These are phyloP conservation scores for Phalaenopsis equestris DNA, from an alignment of 106 monocot genomes.

Conservation along the genomic window DNA sequence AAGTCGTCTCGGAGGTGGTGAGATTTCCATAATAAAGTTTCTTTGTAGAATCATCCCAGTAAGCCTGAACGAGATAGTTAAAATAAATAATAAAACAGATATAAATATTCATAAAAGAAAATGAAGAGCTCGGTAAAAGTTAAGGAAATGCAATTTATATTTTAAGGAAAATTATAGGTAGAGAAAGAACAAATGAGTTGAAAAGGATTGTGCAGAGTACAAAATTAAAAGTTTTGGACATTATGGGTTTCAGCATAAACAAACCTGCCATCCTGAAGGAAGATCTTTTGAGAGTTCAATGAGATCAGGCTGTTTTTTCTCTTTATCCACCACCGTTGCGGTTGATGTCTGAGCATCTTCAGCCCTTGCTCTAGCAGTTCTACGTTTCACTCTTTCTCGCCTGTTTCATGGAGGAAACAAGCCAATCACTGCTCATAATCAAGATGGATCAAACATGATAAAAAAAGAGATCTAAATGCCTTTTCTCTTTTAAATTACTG, in stretches of 20 bases:
- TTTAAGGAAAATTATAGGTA: no score
- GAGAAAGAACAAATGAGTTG: no score
- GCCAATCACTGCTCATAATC: no score
- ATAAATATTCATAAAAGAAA: no score
- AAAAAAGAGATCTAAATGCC: no score
- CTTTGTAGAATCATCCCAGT: slow-evolving; percentile 90
- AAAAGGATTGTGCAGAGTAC: no score
- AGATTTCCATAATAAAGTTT: slow-evolving; percentile 79
- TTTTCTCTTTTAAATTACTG: no score
- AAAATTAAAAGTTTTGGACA: no score
- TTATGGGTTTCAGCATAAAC: neutral
- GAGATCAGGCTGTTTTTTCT: slow-evolving; percentile 60
- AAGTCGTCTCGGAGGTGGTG: slow-evolving; percentile 66
- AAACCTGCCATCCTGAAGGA: slow-evolving; percentile 93
- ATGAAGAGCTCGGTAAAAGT: no score
- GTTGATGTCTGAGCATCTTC: slow-evolving; percentile 19
- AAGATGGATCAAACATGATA: no score
- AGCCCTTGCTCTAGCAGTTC: slow-evolving; percentile 20
- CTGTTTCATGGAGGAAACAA: slow-evolving; percentile 19
- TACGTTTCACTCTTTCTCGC: slow-evolving; percentile 80
- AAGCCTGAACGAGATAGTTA: slow-evolving; percentile 41
- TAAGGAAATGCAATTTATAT: no score
- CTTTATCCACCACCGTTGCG: slow-evolving; percentile 20
- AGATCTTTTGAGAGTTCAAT: slow-evolving; percentile 66
- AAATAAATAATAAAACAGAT: neutral